These are phyloP conservation scores for Xenosphaeropsis pyriputrescens DNA, from an alignment of 2,329 filamentous ascomycete genomes.

Conservation along the genomic window DNA sequence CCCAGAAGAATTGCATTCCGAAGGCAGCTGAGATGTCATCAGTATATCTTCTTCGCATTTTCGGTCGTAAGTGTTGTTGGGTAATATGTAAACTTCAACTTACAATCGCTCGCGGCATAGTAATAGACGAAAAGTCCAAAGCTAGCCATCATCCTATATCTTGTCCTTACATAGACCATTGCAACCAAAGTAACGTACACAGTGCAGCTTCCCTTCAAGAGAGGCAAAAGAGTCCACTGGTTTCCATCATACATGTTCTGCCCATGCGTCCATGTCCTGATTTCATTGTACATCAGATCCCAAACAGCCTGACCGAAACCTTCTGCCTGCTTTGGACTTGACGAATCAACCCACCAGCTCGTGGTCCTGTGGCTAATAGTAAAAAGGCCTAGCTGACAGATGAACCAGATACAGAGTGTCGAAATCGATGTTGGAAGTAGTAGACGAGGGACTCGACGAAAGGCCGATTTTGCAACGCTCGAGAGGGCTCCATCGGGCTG, in stretches of 20 bases:
- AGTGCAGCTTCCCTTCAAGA: constrained; percentile 37
- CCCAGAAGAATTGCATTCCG: constrained; percentile 45
- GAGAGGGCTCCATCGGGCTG: constrained; percentile 35
- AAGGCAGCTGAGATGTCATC: constrained; percentile 22
- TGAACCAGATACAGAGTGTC: constrained; percentile 37
- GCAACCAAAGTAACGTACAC: constrained; percentile 37
- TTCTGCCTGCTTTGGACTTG: constrained; percentile 26
- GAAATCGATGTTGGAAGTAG: constrained; percentile 40
- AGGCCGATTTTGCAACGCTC: constrained; percentile 38
- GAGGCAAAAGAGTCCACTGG: constrained; percentile 41
- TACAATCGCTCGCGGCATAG: constrained; percentile 16
- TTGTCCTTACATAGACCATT: constrained; percentile 30
- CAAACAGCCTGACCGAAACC: constrained; percentile 26
- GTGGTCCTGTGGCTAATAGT: constrained; percentile 38
- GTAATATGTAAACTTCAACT: constrained; percentile 4
- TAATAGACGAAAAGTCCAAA: constrained; percentile 33
- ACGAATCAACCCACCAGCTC: constrained; percentile 41
- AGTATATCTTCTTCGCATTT: no score
- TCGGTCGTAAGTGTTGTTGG: no score
- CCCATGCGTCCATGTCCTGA: constrained; percentile 34
- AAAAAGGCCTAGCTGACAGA: constrained; percentile 40
- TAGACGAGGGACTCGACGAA: constrained; percentile 41
- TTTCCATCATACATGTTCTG: constrained; percentile 39
- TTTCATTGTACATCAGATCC: constrained; percentile 27
- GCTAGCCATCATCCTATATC: constrained; percentile 31